Evolutionary conservation across 345 rosid genomes (phyloP).

Genomic region (Triadica sebifera): DNA sequence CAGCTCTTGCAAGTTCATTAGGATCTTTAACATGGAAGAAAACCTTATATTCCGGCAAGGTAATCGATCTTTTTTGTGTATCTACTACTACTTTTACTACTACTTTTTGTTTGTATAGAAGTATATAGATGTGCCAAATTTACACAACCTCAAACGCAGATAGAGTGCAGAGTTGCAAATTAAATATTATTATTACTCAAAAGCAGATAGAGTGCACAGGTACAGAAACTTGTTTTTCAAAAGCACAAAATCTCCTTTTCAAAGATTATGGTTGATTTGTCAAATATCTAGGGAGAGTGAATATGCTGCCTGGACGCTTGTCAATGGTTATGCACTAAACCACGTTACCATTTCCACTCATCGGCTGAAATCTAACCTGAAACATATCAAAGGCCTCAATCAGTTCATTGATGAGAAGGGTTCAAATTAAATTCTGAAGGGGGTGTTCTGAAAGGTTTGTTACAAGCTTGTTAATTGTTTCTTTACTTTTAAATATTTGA

Average conservation of each 20-base stretch:
- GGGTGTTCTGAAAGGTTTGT: slow-evolving; percentile 78
- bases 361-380: slow-evolving; percentile 60
- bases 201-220: too few species aligned
- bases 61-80: slow-evolving; percentile 22
- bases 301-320: slow-evolving; percentile 90
- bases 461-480: slow-evolving; percentile 5
- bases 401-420: slow-evolving; percentile 59
- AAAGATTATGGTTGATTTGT: background rate
- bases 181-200: too few species aligned
- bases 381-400: slow-evolving; percentile 51
- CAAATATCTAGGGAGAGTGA: slow-evolving; percentile 66
- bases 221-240: background rate
- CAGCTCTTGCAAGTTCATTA: slow-evolving; percentile 77
- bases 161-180: background rate
- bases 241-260: background rate
- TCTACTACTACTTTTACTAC: too few species aligned
- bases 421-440: slow-evolving; percentile 82
- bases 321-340: slow-evolving; percentile 85
- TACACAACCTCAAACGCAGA: background rate
- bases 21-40: slow-evolving; percentile 81
- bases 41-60: slow-evolving; percentile 78
- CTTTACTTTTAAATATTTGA: background rate
- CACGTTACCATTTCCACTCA: slow-evolving; percentile 85
- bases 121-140: background rate
- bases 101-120: background rate